Conservation (phyloP, 345 rosid genomes). For the Cardiospermum halicacabum region DNA sequence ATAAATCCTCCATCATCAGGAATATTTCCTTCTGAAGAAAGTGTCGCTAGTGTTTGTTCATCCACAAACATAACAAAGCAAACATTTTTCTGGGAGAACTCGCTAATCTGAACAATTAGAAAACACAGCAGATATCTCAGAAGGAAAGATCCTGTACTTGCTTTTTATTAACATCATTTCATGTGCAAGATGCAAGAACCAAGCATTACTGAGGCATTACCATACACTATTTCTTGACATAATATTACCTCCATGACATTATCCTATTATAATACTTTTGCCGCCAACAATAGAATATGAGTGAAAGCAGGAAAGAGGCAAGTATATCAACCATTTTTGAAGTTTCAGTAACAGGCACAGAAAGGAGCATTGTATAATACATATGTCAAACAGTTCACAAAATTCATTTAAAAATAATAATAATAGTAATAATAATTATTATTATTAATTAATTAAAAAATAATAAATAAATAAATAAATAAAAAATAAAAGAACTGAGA, state of each 20-base stretch:
- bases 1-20: constrained; percentile 69
- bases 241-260: neutral
- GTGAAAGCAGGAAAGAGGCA: neutral
- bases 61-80: constrained; percentile 93
- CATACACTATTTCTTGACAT: neutral
- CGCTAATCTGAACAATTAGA: constrained; percentile 63
- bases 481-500: neutral
- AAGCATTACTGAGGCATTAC: neutral
- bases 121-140: neutral
- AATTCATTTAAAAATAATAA: too few species aligned
- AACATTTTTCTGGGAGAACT: constrained; percentile 70
- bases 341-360: neutral
- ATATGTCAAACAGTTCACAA: constrained; percentile 3
- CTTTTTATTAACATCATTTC: neutral
- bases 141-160: neutral
- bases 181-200: constrained; percentile 12
- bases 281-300: neutral
- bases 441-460: too few species aligned
- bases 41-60: constrained; percentile 66
- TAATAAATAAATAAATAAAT: too few species aligned
- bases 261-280: neutral
- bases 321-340: neutral
- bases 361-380: neutral
- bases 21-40: constrained; percentile 66
- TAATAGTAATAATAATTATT: too few species aligned